These are phyloP conservation scores for Acacia acuminata DNA, from an alignment of 306 rosid species.

Conservation along the genomic window DNA sequence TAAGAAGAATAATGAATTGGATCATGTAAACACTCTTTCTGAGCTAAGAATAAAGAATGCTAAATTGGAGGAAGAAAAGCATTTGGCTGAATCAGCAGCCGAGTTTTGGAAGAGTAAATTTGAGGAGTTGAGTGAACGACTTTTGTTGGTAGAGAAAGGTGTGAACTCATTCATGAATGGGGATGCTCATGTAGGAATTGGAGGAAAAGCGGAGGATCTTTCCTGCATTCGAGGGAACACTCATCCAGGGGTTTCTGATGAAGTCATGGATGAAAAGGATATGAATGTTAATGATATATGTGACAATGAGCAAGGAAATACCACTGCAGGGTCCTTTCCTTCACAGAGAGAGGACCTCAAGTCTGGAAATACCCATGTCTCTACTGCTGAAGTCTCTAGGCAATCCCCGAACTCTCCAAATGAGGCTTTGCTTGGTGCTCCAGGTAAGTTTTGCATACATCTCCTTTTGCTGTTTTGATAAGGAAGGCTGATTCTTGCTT, in stretches of 20 bases:
- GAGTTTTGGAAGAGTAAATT: background rate
- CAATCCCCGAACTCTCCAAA: background rate
- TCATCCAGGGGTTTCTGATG: background rate
- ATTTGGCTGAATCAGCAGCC: background rate
- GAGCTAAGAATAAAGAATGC: background rate
- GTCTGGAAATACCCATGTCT: background rate
- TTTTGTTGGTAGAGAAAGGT: background rate
- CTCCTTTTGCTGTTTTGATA: background rate
- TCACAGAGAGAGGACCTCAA: background rate
- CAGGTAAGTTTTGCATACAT: slow-evolving; percentile 25
- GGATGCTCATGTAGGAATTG: background rate
- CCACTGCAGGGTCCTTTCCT: background rate
- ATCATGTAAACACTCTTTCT: background rate
- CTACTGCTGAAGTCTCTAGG: background rate
- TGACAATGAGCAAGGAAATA: background rate
- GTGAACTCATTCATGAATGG: background rate
- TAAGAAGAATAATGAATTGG: background rate
- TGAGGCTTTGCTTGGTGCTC: slow-evolving; percentile 13
- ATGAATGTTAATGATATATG: slow-evolving; percentile 1
- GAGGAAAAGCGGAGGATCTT: background rate
- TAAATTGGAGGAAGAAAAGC: slow-evolving; percentile 23
- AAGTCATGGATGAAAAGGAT: background rate
- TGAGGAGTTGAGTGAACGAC: background rate
- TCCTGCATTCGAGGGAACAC: background rate
- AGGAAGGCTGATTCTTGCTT: background rate